Evolutionary conservation across 257 asterid species (phyloP).

Genomic region (Nicotiana attenuata): DNA sequence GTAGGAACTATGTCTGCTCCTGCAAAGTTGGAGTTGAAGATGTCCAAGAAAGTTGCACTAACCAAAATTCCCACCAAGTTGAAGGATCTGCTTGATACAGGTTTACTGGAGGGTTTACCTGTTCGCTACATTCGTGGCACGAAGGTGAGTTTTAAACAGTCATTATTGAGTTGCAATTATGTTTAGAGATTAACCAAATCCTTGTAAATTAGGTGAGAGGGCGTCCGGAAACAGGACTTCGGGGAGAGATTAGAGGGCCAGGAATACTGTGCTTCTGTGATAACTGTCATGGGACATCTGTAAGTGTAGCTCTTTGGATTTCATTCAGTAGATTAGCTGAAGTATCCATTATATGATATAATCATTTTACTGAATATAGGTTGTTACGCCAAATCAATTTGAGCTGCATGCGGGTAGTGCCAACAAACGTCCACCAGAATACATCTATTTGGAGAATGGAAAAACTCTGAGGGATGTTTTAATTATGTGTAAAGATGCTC

Average conservation of each 20-base stretch:
- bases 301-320: slow-evolving; percentile 21
- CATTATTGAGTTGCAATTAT: not conserved
- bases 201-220: slow-evolving; percentile 38
- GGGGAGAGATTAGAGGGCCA: slow-evolving; percentile 57
- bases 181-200: slow-evolving; percentile 15
- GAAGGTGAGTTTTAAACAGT: slow-evolving; percentile 37
- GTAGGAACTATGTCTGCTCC: slow-evolving; percentile 29
- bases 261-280: slow-evolving; percentile 76
- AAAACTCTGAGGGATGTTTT: slow-evolving; percentile 64
- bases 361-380: slow-evolving; percentile 38
- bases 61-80: slow-evolving; percentile 50
- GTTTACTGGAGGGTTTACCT: slow-evolving; percentile 70
- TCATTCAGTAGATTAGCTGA: not conserved
- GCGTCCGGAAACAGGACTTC: slow-evolving; percentile 42
- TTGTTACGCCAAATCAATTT: slow-evolving; percentile 69
- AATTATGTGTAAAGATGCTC: slow-evolving; percentile 56
- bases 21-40: slow-evolving; percentile 52
- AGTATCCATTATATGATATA: not conserved
- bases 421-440: slow-evolving; percentile 77
- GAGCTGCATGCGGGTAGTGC: slow-evolving; percentile 78
- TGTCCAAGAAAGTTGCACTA: slow-evolving; percentile 59
- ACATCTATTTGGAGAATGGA: slow-evolving; percentile 71
- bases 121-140: slow-evolving; percentile 60
- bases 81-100: slow-evolving; percentile 78
- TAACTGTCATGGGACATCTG: slow-evolving; percentile 59